Conservation (phyloP, 2,329 filamentous ascomycete species). For the Tolypocladium inflatum region DNA sequence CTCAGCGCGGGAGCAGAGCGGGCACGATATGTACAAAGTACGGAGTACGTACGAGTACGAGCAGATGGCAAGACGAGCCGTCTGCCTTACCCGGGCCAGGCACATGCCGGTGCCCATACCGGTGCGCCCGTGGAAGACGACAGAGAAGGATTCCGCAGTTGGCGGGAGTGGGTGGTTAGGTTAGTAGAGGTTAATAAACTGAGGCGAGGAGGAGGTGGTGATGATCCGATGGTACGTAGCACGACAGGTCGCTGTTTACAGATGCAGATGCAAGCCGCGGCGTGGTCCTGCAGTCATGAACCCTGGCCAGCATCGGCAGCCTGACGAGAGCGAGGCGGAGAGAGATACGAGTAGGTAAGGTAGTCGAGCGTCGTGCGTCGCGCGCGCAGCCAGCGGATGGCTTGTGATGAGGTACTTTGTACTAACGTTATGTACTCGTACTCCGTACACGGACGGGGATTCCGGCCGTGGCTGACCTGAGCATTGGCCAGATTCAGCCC, state of each 20-base stretch:
- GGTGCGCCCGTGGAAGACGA: not conserved
- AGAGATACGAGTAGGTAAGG: not conserved
- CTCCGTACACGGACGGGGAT: not conserved
- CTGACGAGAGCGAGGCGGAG: not conserved
- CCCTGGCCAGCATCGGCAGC: not conserved
- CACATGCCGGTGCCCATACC: not conserved
- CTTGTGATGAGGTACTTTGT: not conserved
- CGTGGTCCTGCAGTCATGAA: not conserved
- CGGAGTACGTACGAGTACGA: too few species aligned
- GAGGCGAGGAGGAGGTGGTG: not conserved
- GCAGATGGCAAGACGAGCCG: not conserved
- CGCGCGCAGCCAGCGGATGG: not conserved
- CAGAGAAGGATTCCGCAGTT: not conserved
- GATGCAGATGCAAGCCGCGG: not conserved
- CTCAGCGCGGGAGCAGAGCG: not conserved
- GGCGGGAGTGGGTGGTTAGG: not conserved
- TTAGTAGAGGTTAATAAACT: not conserved
- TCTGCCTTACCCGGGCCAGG: not conserved
- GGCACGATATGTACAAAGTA: not conserved
- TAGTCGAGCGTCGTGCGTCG: not conserved
- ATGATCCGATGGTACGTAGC: not conserved
- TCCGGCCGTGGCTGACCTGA: not conserved
- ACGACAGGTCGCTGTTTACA: not conserved
- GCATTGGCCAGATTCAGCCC: not conserved
- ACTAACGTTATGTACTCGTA: too few species aligned